Conservation (phyloP, 108 stramenopile species). For the Stephanodiscus minutulus region DNA sequence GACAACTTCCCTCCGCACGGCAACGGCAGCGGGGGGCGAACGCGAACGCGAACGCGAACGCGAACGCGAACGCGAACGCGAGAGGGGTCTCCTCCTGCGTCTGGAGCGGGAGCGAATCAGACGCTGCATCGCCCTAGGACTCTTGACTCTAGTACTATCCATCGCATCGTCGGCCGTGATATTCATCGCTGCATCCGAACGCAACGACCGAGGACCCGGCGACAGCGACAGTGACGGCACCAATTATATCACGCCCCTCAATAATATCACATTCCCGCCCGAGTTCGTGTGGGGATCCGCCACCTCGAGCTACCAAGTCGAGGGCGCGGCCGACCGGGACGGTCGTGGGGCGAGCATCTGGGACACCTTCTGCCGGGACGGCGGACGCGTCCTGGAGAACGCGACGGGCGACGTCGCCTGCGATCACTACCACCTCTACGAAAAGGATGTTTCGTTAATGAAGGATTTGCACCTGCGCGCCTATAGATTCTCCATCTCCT, state of each 20-base stretch:
- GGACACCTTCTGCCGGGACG: slow-evolving; percentile 77
- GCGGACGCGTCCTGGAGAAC: slow-evolving; percentile 23
- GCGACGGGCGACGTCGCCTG: slow-evolving; percentile 78
- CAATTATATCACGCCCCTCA: neutral
- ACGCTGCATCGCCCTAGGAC: too few species aligned
- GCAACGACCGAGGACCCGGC: neutral
- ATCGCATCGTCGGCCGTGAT: too few species aligned
- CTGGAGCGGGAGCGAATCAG: too few species aligned
- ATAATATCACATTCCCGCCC: slow-evolving; percentile 33
- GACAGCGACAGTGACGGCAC: neutral
- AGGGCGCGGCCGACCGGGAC: slow-evolving; percentile 81
- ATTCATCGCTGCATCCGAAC: neutral
- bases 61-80: too few species aligned
- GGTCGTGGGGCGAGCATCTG: slow-evolving; percentile 89
- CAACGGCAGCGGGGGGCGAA: too few species aligned
- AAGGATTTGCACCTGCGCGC: slow-evolving; percentile 78
- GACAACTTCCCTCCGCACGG: too few species aligned
- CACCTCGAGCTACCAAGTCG: slow-evolving; percentile 90
- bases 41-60: too few species aligned
- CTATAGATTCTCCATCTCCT: slow-evolving; percentile 92
- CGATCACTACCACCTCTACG: slow-evolving; percentile 90
- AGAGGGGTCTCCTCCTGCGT: too few species aligned
- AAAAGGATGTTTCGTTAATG: slow-evolving; percentile 85
- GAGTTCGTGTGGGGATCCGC: slow-evolving; percentile 90
- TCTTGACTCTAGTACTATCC: too few species aligned